A percentile compares a stretch with the other conserved stretches of the same genome.
These are phyloP conservation scores for Aureobasidium namibiae DNA, from an alignment of 2,329 filamentous ascomycete genomes.

Conservation along the genomic window DNA sequence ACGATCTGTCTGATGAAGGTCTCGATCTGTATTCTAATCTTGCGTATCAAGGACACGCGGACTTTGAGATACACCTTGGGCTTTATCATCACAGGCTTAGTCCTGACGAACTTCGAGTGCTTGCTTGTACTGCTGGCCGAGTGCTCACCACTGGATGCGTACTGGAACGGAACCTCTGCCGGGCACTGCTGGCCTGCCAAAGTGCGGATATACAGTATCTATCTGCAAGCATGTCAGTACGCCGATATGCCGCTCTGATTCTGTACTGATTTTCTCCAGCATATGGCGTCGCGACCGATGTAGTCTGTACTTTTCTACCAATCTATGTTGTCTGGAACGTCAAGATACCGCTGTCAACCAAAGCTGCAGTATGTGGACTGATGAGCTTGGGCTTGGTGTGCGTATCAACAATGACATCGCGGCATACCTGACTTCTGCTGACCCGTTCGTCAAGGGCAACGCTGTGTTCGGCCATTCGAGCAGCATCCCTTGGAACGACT, in stretches of 20 bases:
- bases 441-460: conserved; percentile 15
- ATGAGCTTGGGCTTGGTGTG: conserved; percentile 22
- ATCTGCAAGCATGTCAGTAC: conserved; percentile 22
- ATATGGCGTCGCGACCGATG: conserved; percentile 21
- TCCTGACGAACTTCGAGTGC: conserved; percentile 19
- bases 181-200: conserved; percentile 22
- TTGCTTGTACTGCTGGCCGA: conserved; percentile 22
- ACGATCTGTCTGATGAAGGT: conserved; percentile 35
- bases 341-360: conserved; percentile 18
- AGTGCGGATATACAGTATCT: conserved; percentile 24
- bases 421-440: too few species aligned
- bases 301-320: conserved; percentile 22
- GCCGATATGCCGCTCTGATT: background rate
- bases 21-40: conserved; percentile 35
- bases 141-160: conserved; percentile 21
- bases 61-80: conserved; percentile 22
- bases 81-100: conserved; percentile 18
- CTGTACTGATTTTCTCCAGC: conserved; percentile 13
- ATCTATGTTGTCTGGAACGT: conserved; percentile 21
- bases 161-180: conserved; percentile 17
- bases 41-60: conserved; percentile 32
- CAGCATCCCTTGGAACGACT: conserved; percentile 20
- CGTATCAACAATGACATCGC: background rate
- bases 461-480: conserved; percentile 18
- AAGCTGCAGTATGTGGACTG: conserved; percentile 21